Evolutionary conservation across 2,329 filamentous ascomycete species (phyloP).

Genomic region (Colletotrichum graminicola): DNA sequence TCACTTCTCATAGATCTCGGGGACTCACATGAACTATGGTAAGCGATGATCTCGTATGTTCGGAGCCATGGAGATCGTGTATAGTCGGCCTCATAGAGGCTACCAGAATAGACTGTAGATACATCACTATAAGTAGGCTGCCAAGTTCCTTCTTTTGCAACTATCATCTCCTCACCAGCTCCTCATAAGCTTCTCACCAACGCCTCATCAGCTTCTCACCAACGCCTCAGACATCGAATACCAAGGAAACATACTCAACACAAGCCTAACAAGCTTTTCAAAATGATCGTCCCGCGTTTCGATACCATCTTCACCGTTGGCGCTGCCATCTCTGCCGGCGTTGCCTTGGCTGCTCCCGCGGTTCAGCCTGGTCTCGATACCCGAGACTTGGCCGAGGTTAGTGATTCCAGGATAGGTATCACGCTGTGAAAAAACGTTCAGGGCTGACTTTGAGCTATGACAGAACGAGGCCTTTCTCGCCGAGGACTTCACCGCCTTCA

Average conservation of each 20-base stretch:
- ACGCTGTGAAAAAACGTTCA: neutral
- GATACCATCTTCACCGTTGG: conserved; percentile 9
- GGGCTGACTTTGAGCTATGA: neutral
- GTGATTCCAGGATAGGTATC: too few species aligned
- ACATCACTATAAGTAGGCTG: too few species aligned
- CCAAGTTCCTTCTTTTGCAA: neutral
- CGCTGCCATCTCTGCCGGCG: neutral
- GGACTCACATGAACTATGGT: neutral
- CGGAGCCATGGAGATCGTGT: neutral
- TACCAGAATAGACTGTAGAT: neutral
- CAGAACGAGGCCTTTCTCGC: neutral
- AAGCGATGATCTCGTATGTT: neutral
- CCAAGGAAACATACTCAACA: neutral
- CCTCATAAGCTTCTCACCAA: neutral
- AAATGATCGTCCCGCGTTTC: conserved; percentile 12
- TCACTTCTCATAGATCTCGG: neutral
- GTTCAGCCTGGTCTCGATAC: neutral
- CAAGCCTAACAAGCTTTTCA: neutral
- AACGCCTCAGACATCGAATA: neutral
- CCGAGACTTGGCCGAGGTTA: conserved; percentile 6
- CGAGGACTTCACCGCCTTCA: neutral
- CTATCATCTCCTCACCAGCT: too few species aligned
- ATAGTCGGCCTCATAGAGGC: too few species aligned
- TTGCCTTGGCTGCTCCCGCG: neutral
- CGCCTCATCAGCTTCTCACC: neutral